Base-by-base conservation (phyloP, 1,139 yeast genomes). In the Sugiyamaella novakii region DNA sequence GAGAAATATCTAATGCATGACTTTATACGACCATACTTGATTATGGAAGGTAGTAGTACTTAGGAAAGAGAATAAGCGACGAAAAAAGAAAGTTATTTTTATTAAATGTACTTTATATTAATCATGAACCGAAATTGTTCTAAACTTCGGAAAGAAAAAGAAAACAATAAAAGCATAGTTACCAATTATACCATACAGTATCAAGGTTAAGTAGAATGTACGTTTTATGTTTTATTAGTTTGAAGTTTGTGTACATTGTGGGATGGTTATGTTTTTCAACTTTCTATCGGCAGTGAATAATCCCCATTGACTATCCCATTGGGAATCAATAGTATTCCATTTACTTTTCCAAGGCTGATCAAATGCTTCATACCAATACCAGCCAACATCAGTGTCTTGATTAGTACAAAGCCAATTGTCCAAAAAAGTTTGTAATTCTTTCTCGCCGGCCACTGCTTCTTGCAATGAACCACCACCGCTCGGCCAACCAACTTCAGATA, bases 271-370 rank as follows among this genome's bases (percentile, higher is more conserved):
- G 19, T 63, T 62, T 54, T 77, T 78, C 49, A 79, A 55, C 43
- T 65, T 59, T 47, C 88, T 67, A 49, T 79, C 75, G 4, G 61
- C 56, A 1, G 75, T 72, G 57, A 84, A 82, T 11, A 84, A 54
- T 0, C 88, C 89, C 88, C 88, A 84, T 58, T 81, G 81, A 0
- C 86, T 78, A 59, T 83, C 88, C 88, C 87, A 83, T 49, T 64
- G 65, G 44, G 74, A 70, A 3, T 71, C 71, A 0, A 66, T 72
- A 27, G 75, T 76, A 61, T 79, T 74, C 62, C 76, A 80, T 0
- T 78, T 64, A 45, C 67, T 64, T 55, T 82, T 83, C 87, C 87
- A 82, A 0, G 87, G 86, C 60, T 81, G 86, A 65, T 84, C 88
- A 65, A 81, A 83, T 0, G 86, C 88, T 60, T 83, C 87, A 61